Evolutionary conservation across 306 rosid species (phyloP), one percentile per base, ranked within the genome.

Genomic region (Sindora glabra): DNA sequence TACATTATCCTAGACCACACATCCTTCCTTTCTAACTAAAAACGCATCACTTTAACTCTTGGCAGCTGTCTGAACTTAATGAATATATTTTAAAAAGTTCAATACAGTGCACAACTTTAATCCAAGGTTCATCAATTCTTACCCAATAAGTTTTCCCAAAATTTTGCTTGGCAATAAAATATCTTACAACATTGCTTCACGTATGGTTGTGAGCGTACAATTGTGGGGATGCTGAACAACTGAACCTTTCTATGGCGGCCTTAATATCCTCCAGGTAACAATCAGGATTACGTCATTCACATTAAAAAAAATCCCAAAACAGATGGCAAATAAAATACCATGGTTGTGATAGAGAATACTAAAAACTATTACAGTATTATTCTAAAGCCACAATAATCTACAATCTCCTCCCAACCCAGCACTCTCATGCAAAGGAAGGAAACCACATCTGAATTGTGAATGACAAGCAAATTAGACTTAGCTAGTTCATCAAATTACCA

Each of bases 221-320:
- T 59, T 82, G 24, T 94, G 90, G 0, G 97, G 97, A 10, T 95
- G 86, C 34, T 82, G 90, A 30, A 52, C 89, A 32, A 95, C 95
- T 17, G 97, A 86, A 22, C 97, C 95, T 25, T 90, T 90, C 86
- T 86, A 84, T 38, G 97, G 95, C 1, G 97, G 97, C 79, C 97
- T 84, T 74, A 87, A n/a, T 15, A 87, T 86, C 79, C 95, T 82
- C 47, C 97, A 69, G 36, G 90, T 90, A 12, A 95, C 97, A 78
- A 84, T 77, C 67, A 90, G 53, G n/a, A 90, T 68, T 4, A 86
- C 95, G 72, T 90, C 95, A 95, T 90, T 56, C 57, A 22, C 18
- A 15, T 21, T 41, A 23, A 22, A 0, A 8, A 8, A 12, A 63
- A n/a, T n/a, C n/a, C n/a, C n/a, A n/a, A n/a, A n/a, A n/a, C n/a